Base-by-base conservation (phyloP, 148 eudicot genomes). In the Tetragonia tetragonoides region DNA sequence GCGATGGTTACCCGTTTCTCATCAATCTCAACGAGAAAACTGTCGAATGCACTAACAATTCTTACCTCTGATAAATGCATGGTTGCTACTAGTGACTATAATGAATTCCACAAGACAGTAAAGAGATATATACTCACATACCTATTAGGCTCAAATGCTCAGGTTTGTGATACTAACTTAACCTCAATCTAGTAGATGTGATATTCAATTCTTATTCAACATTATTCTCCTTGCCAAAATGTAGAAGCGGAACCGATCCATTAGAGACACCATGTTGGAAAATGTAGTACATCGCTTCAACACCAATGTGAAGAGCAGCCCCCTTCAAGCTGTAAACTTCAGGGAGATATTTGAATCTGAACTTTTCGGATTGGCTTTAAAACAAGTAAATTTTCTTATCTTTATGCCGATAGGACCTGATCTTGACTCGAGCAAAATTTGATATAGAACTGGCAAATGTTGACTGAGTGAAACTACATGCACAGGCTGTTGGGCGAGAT, bases 1-100 rank as follows among this genome's bases (percentile, higher is more conserved):
- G 99, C 99, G 24, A 88, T 90, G 91, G 96, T 92, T 46, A 83
- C 97, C 18, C 90, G 89, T 78, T 92, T 83, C 76, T 37, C 88
- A 34, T 87, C 94, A 72, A 92, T 90, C 78, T 87, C 92, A 66
- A 90, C 94, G 16, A 82, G 94, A 75, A 92, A 92, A 74, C 84
- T 95, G 42, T 80, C 97, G 3, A 93, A 93, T 41, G 97, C 97
- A 20, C 67, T 95, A 16, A 84, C 78, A 68, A 90, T 90, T 57
- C 97, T 95, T 70, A 87, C 97, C 49, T 38, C 72, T 76, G 90
- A 93, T 73, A 95, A 95, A 79, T 83, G 84, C 80, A 88, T 95
- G 87, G 94, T 93, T 74, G 99, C 99, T 41, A 90, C 82, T 66
- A 91, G 97, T 82, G 99, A 95, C 87, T 95, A 89, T 62, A 84